Conservation (phyloP, 2,329 filamentous ascomycete species). For the Trichoderma koningii region DNA sequence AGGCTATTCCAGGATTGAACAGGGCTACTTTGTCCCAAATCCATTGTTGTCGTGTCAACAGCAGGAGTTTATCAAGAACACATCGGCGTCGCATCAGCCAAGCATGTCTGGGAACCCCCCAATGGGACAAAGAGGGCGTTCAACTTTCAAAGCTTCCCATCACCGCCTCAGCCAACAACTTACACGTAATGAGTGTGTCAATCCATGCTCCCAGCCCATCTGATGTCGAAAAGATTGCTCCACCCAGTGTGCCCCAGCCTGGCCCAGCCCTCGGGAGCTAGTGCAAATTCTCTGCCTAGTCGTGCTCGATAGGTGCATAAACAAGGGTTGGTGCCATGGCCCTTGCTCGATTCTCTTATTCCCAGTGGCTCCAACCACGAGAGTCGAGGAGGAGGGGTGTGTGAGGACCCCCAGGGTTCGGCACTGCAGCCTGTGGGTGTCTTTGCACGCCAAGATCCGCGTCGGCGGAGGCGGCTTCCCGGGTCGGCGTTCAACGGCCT, state of each 20-base stretch:
- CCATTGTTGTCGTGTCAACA: background rate
- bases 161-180: background rate
- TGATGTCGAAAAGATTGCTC: constrained; percentile 33
- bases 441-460: constrained; percentile 10
- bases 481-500: constrained; percentile 17
- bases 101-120: no score
- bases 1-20: no score
- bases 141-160: background rate
- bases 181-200: background rate
- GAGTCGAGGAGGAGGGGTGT: constrained; percentile 6
- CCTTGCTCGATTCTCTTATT: constrained; percentile 19
- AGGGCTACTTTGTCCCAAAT: no score
- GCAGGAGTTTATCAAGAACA: background rate
- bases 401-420: constrained; percentile 4
- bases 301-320: constrained; percentile 38
- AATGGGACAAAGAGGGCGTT: no score
- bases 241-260: constrained; percentile 30
- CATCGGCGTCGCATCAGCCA: background rate
- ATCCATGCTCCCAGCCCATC: background rate
- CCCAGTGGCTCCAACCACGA: background rate
- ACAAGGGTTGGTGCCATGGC: constrained; percentile 4
- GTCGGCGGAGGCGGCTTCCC: constrained; percentile 21
- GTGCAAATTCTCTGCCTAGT: constrained; percentile 32
- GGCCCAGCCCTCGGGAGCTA: constrained; percentile 38
- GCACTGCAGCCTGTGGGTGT: constrained; percentile 20